A percentile compares a stretch with the other conserved stretches of the same genome.
Conservation (phyloP, 2,329 filamentous ascomycete species). For the Falciphora oryzae region DNA sequence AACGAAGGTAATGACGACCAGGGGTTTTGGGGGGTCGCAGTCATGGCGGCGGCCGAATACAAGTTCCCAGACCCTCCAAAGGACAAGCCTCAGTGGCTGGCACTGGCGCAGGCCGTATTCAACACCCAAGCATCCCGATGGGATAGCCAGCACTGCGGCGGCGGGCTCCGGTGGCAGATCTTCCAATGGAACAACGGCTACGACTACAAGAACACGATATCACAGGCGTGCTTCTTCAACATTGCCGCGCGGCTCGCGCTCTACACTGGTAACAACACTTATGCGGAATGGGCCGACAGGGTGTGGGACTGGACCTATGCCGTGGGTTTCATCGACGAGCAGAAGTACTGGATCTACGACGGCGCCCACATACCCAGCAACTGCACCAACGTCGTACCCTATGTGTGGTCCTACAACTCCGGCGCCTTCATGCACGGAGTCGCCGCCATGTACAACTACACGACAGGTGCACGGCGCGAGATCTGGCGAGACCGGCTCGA, state of each 20-base stretch:
- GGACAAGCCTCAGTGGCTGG: constrained; percentile 59
- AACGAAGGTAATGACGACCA: constrained; percentile 68
- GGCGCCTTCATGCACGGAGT: constrained; percentile 61
- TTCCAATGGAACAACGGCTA: constrained; percentile 78
- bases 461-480: constrained; percentile 27
- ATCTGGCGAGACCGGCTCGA: constrained; percentile 55
- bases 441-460: constrained; percentile 64
- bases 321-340: constrained; percentile 51
- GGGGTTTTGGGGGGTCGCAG: constrained; percentile 66
- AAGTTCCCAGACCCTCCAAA: constrained; percentile 56
- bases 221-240: constrained; percentile 47
- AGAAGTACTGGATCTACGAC: constrained; percentile 54
- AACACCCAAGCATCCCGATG: constrained; percentile 71
- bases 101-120: constrained; percentile 73
- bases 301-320: constrained; percentile 64
- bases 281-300: constrained; percentile 69
- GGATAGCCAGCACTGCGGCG: constrained; percentile 63
- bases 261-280: constrained; percentile 73
- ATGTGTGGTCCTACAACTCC: constrained; percentile 66
- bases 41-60: constrained; percentile 65
- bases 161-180: constrained; percentile 80
- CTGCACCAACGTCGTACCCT: constrained; percentile 51
- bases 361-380: constrained; percentile 52
- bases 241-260: constrained; percentile 53
- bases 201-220: constrained; percentile 57